Conservation (phyloP, 345 rosid genomes). For the Citrus sp. region DNA sequence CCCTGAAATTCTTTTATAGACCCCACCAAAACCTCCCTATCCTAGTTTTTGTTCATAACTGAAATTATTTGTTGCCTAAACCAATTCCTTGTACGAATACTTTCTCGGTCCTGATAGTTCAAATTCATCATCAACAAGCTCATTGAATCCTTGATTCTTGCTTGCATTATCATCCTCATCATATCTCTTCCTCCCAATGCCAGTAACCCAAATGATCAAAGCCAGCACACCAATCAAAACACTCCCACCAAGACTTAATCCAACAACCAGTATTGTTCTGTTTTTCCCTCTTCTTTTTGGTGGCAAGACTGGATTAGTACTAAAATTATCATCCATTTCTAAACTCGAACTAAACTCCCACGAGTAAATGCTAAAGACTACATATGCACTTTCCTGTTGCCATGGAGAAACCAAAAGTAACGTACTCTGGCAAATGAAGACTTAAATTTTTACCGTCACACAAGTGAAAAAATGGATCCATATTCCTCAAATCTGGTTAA, state of each 20-base stretch:
- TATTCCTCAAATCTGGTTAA: too few relatives aligned
- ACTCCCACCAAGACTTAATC: background rate
- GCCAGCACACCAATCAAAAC: background rate
- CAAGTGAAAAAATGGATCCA: too few relatives aligned
- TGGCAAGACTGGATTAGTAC: background rate
- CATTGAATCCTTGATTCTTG: background rate
- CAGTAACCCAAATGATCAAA: background rate
- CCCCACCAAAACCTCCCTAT: slow-evolving; percentile 20
- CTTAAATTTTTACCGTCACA: too few relatives aligned
- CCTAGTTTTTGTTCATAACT: slow-evolving; percentile 15
- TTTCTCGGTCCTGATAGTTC: slow-evolving; percentile 15
- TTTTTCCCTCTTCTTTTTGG: background rate
- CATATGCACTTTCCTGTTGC: slow-evolving; percentile 13
- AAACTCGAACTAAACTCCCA: slow-evolving; percentile 17
- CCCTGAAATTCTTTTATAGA: slow-evolving; percentile 17
- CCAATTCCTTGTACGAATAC: slow-evolving; percentile 15
- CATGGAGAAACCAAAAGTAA: slow-evolving; percentile 28
- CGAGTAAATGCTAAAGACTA: slow-evolving; percentile 9
- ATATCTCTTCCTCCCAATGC: background rate
- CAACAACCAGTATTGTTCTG: background rate
- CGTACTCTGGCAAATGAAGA: background rate
- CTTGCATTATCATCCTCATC: background rate
- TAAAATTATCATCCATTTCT: background rate
- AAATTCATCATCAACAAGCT: slow-evolving; percentile 9
- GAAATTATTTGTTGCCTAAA: slow-evolving; percentile 14